These are phyloP conservation scores for Sporothrix globosa DNA, from an alignment of 2,329 filamentous ascomycete species.

Conservation along the genomic window DNA sequence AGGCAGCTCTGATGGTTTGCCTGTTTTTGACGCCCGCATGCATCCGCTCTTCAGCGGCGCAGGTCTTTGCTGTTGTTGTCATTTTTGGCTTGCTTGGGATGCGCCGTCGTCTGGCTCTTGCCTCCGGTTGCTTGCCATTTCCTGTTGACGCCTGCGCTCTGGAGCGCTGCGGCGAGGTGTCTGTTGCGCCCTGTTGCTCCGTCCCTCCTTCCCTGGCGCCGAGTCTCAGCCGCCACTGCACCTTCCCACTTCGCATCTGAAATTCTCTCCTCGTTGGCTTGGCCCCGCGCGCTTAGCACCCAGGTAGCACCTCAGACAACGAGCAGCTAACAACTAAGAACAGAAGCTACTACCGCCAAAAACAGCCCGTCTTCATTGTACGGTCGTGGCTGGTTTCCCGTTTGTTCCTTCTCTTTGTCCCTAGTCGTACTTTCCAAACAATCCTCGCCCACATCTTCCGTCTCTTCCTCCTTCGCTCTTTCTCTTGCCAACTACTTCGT, in stretches of 20 bases:
- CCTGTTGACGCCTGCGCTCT: conserved; percentile 7
- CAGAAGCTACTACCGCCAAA: conserved; percentile 18
- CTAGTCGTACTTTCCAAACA: conserved; percentile 16
- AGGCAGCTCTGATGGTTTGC: background rate
- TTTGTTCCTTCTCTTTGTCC: conserved; percentile 25
- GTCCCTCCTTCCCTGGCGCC: conserved; percentile 21
- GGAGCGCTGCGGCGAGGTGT: no score
- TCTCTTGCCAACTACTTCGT: background rate
- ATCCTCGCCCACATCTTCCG: conserved; percentile 13
- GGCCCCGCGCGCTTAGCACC: conserved; percentile 33
- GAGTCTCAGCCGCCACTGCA: background rate
- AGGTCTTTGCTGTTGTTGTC: background rate
- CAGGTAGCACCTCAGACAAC: conserved; percentile 22
- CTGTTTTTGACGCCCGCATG: conserved; percentile 11
- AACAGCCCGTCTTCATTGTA: conserved; percentile 20
- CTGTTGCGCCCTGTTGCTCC: conserved; percentile 12
- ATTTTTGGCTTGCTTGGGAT: background rate
- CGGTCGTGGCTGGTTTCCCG: conserved; percentile 6
- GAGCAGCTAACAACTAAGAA: conserved; percentile 18
- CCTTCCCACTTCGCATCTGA: background rate
- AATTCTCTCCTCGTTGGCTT: background rate
- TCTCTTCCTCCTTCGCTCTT: background rate
- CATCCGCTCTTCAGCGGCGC: conserved; percentile 14
- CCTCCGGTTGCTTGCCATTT: conserved; percentile 19
- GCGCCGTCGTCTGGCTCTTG: background rate